A percentile compares a stretch with the other conserved stretches of the same genome.
phyloP scores from a whole-genome alignment of 2,329 filamentous ascomycete species.

The Fusarium multiceps region DNA sequence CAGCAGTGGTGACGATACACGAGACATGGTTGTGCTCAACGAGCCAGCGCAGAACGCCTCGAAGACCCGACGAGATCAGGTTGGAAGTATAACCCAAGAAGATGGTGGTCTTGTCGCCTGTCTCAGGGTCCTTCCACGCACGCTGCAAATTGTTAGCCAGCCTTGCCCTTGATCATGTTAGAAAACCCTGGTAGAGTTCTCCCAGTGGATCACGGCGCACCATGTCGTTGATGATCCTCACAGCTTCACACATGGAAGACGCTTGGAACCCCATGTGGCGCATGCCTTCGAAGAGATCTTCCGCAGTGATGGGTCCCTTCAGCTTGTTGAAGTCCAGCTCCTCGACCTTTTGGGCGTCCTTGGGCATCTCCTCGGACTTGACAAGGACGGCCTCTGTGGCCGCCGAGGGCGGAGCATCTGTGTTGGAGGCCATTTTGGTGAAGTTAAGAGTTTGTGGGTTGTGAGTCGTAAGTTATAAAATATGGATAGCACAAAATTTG shows the following conservation, averaged over 20 bases:
- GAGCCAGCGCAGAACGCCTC: slow-evolving; percentile 91
- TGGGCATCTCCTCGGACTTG: slow-evolving; percentile 83
- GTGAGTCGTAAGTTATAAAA: slow-evolving; percentile 10
- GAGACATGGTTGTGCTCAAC: slow-evolving; percentile 94
- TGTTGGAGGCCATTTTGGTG: slow-evolving; percentile 47
- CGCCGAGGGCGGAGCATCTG: slow-evolving; percentile 64
- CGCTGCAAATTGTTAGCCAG: slow-evolving; percentile 59
- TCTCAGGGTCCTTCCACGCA: slow-evolving; percentile 83
- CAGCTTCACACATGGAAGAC: slow-evolving; percentile 82
- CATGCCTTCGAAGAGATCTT: slow-evolving; percentile 86
- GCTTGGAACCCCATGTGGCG: slow-evolving; percentile 82
- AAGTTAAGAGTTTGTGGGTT: background rate
- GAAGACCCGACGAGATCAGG: slow-evolving; percentile 93
- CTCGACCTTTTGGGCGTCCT: slow-evolving; percentile 81
- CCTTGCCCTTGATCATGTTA: background rate
- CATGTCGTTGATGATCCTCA: slow-evolving; percentile 96
- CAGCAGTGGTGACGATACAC: slow-evolving; percentile 93
- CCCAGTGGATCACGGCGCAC: slow-evolving; percentile 58
- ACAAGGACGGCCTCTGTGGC: slow-evolving; percentile 87
- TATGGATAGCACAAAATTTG: slow-evolving; percentile 12
- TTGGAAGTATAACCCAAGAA: slow-evolving; percentile 99
- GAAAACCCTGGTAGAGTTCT: background rate
- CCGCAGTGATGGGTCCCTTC: slow-evolving; percentile 81
- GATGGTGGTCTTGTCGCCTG: slow-evolving; percentile 84
- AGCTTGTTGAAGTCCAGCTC: slow-evolving; percentile 93